Conservation (phyloP, 441 rosid species). For the Francoa sonchifolia region DNA sequence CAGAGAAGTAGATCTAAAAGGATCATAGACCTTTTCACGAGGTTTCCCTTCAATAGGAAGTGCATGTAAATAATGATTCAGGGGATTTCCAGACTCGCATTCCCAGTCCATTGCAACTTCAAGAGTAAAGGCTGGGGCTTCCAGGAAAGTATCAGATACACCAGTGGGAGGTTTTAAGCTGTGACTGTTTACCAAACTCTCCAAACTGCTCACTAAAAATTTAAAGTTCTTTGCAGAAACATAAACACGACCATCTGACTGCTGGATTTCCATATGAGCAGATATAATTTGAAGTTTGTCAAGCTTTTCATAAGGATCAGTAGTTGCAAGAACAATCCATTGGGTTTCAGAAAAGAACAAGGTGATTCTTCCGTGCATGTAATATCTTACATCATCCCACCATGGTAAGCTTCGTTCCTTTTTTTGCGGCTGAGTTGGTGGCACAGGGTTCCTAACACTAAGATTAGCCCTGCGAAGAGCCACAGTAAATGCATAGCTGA, state of each 20-base stretch:
- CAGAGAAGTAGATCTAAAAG: conserved; percentile 90
- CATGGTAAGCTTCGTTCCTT: conserved; percentile 93
- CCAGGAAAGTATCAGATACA: conserved; percentile 52
- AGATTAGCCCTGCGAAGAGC: conserved; percentile 98
- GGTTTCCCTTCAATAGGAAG: conserved; percentile 80
- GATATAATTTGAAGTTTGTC: conserved; percentile 73
- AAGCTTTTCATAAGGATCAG: conserved; percentile 93
- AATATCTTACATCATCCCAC: conserved; percentile 99
- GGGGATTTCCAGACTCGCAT: conserved; percentile 77
- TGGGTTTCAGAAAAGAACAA: conserved; percentile 59
- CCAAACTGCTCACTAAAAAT: conserved; percentile 76
- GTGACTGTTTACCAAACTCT: conserved; percentile 59
- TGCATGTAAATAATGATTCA: conserved; percentile 88
- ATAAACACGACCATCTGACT: conserved; percentile 82
- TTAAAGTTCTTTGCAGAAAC: conserved; percentile 69
- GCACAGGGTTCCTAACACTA: conserved; percentile 60
- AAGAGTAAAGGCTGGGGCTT: conserved; percentile 62
- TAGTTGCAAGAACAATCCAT: conserved; percentile 76
- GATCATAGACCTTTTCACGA: conserved; percentile 80
- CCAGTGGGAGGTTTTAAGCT: conserved; percentile 52
- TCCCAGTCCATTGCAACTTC: conserved; percentile 95
- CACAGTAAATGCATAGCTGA: conserved; percentile 93
- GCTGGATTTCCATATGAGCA: conserved; percentile 70
- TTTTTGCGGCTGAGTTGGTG: conserved; percentile 42
- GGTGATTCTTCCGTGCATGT: conserved; percentile 67